A percentile compares a stretch with the other conserved stretches of the same genome.
Conservation (phyloP, 1,139 yeast species). For the Blastobotrys petasosporus region DNA sequence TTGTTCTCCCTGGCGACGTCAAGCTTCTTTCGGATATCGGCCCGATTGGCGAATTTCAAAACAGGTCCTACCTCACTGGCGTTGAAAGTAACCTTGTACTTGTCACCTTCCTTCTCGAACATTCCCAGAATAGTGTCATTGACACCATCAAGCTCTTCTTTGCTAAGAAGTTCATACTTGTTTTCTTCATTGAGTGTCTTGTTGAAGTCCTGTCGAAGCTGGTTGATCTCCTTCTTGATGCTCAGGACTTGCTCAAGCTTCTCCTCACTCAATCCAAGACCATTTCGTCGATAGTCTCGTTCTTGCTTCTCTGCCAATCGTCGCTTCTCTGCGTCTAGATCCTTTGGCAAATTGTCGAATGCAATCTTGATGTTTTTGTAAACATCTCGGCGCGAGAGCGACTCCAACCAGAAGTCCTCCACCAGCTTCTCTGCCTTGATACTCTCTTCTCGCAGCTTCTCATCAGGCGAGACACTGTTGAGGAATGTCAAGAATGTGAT, state of each 20-base stretch:
- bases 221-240: conserved; percentile 54
- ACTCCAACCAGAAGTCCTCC: conserved; percentile 54
- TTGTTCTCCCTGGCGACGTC: conserved; percentile 63
- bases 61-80: conserved; percentile 76
- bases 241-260: conserved; percentile 51
- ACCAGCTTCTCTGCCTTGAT: conserved; percentile 54
- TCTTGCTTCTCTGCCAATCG: conserved; percentile 54
- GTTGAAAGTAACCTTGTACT: conserved; percentile 66
- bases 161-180: conserved; percentile 52
- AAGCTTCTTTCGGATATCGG: conserved; percentile 61
- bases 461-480: conserved; percentile 60
- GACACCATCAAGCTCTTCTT: conserved; percentile 66
- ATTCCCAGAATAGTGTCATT: conserved; percentile 57
- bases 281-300: conserved; percentile 55
- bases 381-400: conserved; percentile 62
- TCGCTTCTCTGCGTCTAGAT: conserved; percentile 49
- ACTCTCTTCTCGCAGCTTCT: conserved; percentile 64
- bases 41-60: conserved; percentile 58
- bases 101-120: conserved; percentile 45
- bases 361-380: conserved; percentile 53
- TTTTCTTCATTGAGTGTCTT: conserved; percentile 69
- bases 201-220: conserved; percentile 50
- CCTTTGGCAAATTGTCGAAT: conserved; percentile 35
- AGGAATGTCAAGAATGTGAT: conserved; percentile 54
- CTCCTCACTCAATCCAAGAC: conserved; percentile 54